These are phyloP conservation scores for Fusarium sp. DNA, from an alignment of 2,329 filamentous ascomycete species.

Conservation along the genomic window DNA sequence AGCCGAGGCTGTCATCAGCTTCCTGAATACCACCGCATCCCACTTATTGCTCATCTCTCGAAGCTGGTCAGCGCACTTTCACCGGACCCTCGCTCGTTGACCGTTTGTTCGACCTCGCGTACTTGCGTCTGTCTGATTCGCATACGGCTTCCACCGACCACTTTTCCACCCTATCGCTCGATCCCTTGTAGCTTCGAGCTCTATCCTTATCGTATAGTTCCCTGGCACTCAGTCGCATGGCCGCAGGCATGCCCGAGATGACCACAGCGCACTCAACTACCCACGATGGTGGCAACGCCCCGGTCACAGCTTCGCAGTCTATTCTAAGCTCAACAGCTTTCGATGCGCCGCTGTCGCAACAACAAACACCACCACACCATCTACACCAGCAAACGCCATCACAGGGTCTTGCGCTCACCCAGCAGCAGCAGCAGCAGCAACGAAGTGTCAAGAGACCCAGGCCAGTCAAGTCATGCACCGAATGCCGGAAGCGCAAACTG, in stretches of 20 bases:
- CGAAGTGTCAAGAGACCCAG: conserved; percentile 65
- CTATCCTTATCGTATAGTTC: conserved; percentile 5
- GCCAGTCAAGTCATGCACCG: conserved; percentile 67
- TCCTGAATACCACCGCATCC: conserved; percentile 33
- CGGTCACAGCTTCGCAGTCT: conserved; percentile 24
- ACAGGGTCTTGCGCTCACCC: conserved; percentile 36
- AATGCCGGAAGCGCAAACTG: conserved; percentile 68
- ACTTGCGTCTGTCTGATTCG: conserved; percentile 9
- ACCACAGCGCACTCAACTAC: conserved; percentile 41
- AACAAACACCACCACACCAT: conserved; percentile 45
- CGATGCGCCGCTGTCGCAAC: conserved; percentile 43
- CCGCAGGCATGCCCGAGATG: conserved; percentile 32
- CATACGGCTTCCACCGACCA: conserved; percentile 10
- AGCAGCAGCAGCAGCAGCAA: conserved; percentile 49
- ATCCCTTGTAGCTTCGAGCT: conserved; percentile 9
- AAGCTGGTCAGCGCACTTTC: conserved; percentile 16
- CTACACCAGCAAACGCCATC: conserved; percentile 45
- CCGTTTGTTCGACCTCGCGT: conserved; percentile 15
- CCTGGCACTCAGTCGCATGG: conserved; percentile 9
- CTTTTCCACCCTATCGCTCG: conserved; percentile 1
- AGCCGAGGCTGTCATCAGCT: conserved; percentile 38
- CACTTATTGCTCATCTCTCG: conserved; percentile 19
- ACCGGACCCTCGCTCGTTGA: conserved; percentile 19
- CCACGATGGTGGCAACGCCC: conserved; percentile 39
- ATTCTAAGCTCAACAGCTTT: conserved; percentile 40